Percentiles rank a stretch among this genome's conserved stretches.
phyloP scores from a whole-genome alignment of 2,329 filamentous ascomycete species.

The Fulvia fulva region DNA sequence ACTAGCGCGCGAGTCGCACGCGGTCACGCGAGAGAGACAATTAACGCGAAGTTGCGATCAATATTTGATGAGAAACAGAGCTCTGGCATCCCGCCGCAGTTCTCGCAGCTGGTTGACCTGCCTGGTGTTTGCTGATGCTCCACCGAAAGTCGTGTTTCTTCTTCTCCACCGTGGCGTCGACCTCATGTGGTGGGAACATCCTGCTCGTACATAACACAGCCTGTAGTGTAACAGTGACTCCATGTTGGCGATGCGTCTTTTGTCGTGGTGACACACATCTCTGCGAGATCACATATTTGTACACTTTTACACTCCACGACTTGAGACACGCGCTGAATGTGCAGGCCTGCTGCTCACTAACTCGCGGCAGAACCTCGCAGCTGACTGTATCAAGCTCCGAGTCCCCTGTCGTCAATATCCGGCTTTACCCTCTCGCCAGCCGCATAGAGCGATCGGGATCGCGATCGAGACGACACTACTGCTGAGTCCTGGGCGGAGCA shows the following conservation, averaged over 20 bases:
- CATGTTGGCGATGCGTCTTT: background rate
- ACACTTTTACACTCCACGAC: background rate
- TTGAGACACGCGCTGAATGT: background rate
- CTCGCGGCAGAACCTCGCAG: conserved; percentile 1
- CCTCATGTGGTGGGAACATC: background rate
- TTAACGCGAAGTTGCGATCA: background rate
- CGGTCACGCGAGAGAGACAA: background rate
- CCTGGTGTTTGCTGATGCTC: too few species aligned
- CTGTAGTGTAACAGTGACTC: background rate
- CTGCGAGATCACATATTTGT: background rate
- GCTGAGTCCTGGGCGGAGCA: conserved; percentile 11
- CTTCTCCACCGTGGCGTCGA: background rate
- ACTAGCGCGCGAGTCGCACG: background rate
- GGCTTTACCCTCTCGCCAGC: conserved; percentile 14
- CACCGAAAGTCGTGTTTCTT: background rate
- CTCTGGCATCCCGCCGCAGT: too few species aligned
- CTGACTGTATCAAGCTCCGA: conserved; percentile 4
- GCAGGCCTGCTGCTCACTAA: background rate
- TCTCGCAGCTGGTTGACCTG: too few species aligned
- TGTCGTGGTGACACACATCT: too few species aligned
- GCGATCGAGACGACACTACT: conserved; percentile 14
- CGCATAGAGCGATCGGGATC: conserved; percentile 19
- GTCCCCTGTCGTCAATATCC: conserved; percentile 10
- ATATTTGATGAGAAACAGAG: background rate
- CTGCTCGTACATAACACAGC: background rate